Evolutionary conservation across 1,139 yeast genomes (phyloP), one percentile per base, ranked within the genome.

Genomic region (Saccharomyces hybrid): DNA sequence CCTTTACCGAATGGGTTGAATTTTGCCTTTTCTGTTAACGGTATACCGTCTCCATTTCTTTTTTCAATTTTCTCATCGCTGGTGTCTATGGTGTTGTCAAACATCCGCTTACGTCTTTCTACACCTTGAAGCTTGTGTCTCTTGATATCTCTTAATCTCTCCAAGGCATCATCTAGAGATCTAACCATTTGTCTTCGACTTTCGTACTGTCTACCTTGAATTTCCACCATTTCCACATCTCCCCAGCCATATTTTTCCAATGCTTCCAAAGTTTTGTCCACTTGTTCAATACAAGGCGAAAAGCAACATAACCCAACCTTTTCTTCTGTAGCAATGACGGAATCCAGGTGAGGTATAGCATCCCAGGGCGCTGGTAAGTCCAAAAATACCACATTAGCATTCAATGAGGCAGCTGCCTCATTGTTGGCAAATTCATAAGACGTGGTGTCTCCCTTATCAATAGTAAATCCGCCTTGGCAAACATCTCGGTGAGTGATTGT

Each of bases 311-410:
- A 78, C 1, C 86, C 83, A 11, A 83, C 86, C 47, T 78, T 74
- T 56, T 77, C 75, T 25, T 73, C 73, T 7, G 72, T 69, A n/a
- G 86, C 73, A 19, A 88, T 77, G 3, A 87, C 95, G 2, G 64
- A 57, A 27, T 76, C 73, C 49, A 93, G 73, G 69, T 87, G 86
- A 5, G 90, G 90, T 55, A 95, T 86, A 9, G 99, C 99, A 28
- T 83, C 83, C 98, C 99, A 93, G 3, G 99, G 99, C 4, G 97
- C 85, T 1, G 99, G 99, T 52, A 95, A 78, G 68, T 95, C 99
- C 60, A 95, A 77, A 65, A 95, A 95, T 0, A 93, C 82, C 1
- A 85, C 84, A 54, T 85, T 84, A 0, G 88, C 95, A 42, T 78
- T 70, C 9, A 84, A 64, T 2, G 65, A 64, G 0, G 69, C 67